Base-by-base conservation (phyloP, 1,284 basidiomycete genomes). In the Naganishia liquefaciens region DNA sequence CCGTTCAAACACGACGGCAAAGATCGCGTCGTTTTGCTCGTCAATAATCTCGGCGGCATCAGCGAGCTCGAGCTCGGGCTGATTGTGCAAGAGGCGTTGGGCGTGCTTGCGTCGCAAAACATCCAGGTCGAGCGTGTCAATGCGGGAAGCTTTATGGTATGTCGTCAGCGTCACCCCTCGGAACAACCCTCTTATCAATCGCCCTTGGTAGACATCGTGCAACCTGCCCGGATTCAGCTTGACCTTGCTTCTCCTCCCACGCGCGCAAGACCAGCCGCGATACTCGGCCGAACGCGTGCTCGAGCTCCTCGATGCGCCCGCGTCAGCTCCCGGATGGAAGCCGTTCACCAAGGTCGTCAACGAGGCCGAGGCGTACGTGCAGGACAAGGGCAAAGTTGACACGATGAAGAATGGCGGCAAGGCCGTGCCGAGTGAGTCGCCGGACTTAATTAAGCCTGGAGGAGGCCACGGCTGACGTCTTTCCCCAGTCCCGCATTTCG, bases 221-320 rank as follows among this genome's bases (percentile, higher is more conserved):
- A 92, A 93, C 79, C 93, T 96, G 89, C 91, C 93, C 37, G 93
- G 94, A 2, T 94, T 96, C 79, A 93, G 91, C 5, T 80, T 97
- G 68, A 91, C 93, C 0, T 82, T 93, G 13, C 83, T 96, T 15
- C 85, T 92, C 30, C 85, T 96, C 7, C 90, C 92, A 0, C 75
- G 78, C 10, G 70, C 77, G 10, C 76, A 74, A 42, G 81, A 82
- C 50, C 70, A 69, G 25, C 73, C 17, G 65, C 72, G 49, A 70
- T 83, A 54, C 67, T 77, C 82, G 5, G 67, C 79, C 4, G 77
- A 81, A n/a, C 71, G 84, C 17, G 79, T 95, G 65, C 83, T 96
- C 33, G 84, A 85, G 17, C 84, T 90, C 19, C 82, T 97, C 30
- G 93, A 96, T 72, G 87, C 87, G 19, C 83, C 83, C 11, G 82